Conservation (phyloP, 2,329 filamentous ascomycete genomes). For the Fusarium marasasianum region DNA sequence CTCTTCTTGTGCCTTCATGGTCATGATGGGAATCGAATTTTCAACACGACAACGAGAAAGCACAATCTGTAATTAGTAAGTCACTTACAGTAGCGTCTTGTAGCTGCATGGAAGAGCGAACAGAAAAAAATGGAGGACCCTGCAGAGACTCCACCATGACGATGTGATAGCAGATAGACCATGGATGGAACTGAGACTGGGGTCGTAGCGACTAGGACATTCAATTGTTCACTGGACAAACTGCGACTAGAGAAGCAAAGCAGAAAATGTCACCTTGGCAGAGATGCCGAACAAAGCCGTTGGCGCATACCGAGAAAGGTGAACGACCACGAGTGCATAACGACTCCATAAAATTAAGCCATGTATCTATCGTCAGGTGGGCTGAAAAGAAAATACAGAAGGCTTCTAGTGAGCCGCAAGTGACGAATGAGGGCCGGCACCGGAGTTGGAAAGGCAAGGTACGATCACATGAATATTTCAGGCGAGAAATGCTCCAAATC, state of each 20-base stretch:
- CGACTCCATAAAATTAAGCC: conserved; percentile 5
- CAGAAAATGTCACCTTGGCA: background rate
- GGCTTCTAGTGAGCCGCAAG: conserved; percentile 9
- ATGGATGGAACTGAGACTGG: background rate
- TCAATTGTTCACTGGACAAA: conserved; percentile 8
- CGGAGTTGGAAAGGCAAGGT: conserved; percentile 24
- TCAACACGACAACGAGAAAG: conserved; percentile 18
- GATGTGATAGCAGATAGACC: conserved; percentile 16
- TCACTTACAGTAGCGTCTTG: conserved; percentile 16
- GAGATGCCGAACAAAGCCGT: background rate
- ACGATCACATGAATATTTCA: conserved; percentile 24
- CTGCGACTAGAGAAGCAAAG: background rate
- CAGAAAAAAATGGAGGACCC: conserved; percentile 32
- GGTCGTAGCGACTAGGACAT: background rate
- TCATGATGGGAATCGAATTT: conserved; percentile 13
- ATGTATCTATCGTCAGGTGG: conserved; percentile 18
- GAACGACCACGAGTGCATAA: background rate
- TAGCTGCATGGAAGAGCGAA: conserved; percentile 25
- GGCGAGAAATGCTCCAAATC: background rate
- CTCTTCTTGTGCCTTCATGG: conserved; percentile 6
- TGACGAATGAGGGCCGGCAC: conserved; percentile 13
- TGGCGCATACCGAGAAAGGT: background rate
- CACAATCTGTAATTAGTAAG: conserved; percentile 25
- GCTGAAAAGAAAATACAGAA: conserved; percentile 11
- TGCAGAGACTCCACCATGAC: conserved; percentile 38